phyloP scores from a whole-genome alignment of 1,139 yeast species.

The Spathaspora jeffriesii region DNA sequence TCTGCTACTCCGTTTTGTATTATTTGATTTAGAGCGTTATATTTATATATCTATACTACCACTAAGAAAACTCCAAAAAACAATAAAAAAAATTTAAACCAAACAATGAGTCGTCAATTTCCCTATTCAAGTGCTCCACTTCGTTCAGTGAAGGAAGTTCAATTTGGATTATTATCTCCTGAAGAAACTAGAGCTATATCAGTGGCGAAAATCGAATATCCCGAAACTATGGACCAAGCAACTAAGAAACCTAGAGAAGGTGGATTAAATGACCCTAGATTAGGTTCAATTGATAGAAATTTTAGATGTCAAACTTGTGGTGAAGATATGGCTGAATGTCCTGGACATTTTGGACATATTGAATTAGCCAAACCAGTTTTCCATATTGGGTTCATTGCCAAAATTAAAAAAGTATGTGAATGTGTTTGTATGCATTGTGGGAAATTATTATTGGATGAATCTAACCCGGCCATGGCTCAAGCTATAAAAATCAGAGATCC shows the following conservation, averaged over 20 bases:
- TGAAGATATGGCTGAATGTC: slow-evolving; percentile 99
- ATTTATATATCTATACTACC: no score
- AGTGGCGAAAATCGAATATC: slow-evolving; percentile 96
- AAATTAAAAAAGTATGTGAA: slow-evolving; percentile 93
- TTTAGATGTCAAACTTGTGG: slow-evolving; percentile 99
- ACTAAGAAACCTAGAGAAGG: slow-evolving; percentile 95
- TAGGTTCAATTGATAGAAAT: slow-evolving; percentile 96
- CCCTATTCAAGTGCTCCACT: slow-evolving; percentile 98
- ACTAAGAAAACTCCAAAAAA: slow-evolving; percentile 5
- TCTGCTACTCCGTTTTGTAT: slow-evolving; percentile 1
- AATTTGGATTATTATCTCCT: slow-evolving; percentile 96
- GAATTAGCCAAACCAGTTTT: slow-evolving; percentile 98
- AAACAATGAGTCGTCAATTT: slow-evolving; percentile 56
- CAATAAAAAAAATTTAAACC: slow-evolving; percentile 6
- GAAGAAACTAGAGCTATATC: slow-evolving; percentile 97
- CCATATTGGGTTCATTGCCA: slow-evolving; percentile 93
- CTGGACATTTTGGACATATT: slow-evolving; percentile 99
- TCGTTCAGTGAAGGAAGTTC: slow-evolving; percentile 96
- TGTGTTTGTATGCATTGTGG: slow-evolving; percentile 99
- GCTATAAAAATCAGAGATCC: slow-evolving; percentile 92
- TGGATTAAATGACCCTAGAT: slow-evolving; percentile 94
- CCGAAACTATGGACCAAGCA: slow-evolving; percentile 98
- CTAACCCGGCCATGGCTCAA: slow-evolving; percentile 83
- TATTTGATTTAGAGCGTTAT: slow-evolving; percentile 4
- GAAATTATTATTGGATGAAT: slow-evolving; percentile 83